Conservation (phyloP, 73 alveolate species). For the Paramecium biaurelia region DNA sequence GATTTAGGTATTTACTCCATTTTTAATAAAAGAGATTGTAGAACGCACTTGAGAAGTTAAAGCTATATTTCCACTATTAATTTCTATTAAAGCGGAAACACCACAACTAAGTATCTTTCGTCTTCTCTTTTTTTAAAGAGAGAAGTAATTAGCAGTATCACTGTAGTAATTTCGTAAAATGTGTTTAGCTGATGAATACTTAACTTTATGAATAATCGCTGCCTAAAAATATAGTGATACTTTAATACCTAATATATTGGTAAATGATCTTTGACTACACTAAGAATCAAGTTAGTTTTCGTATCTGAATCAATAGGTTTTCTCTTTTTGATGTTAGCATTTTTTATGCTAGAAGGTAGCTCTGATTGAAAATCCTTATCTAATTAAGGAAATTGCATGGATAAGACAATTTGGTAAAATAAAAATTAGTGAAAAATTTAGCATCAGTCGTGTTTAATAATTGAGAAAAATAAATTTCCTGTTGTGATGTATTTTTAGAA, state of each 20-base stretch:
- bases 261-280: conserved; percentile 23
- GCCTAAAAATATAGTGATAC: background rate
- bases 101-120: background rate
- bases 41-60: background rate
- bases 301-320: background rate
- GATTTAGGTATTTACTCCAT: background rate
- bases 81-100: background rate
- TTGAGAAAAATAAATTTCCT: background rate
- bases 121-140: conserved; percentile 6
- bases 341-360: background rate
- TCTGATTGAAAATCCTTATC: background rate
- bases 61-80: background rate
- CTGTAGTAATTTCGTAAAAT: conserved; percentile 1
- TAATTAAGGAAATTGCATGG: background rate
- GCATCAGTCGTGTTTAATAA: background rate
- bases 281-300: background rate
- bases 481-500: background rate
- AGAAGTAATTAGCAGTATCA: background rate
- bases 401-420: background rate
- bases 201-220: background rate
- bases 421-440: background rate
- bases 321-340: background rate
- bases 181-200: conserved; percentile 31
- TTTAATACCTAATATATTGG: conserved; percentile 9
- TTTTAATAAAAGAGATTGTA: background rate